Percentiles rank a stretch among this genome's conserved stretches.
These are phyloP conservation scores for Aquilaria yunnanensis DNA, from an alignment of 345 rosid genomes.

Conservation along the genomic window DNA sequence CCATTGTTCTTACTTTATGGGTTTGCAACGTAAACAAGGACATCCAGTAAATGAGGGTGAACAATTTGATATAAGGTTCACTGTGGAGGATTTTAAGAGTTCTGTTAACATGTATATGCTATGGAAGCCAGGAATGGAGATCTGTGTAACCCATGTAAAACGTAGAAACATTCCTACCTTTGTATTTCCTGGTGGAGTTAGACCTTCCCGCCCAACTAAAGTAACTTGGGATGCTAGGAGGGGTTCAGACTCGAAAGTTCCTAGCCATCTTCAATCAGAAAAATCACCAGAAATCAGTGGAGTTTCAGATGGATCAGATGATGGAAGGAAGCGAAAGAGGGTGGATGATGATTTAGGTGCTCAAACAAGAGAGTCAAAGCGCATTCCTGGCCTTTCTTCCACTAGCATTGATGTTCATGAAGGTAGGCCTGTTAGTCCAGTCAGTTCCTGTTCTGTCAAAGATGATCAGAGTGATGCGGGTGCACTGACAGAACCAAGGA, in stretches of 20 bases:
- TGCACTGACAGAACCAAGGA: slow-evolving; percentile 16
- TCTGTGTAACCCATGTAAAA: slow-evolving; percentile 63
- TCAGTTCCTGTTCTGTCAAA: slow-evolving; percentile 30
- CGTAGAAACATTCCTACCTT: slow-evolving; percentile 67
- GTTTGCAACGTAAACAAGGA: slow-evolving; percentile 93
- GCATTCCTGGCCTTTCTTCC: slow-evolving; percentile 25
- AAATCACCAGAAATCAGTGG: slow-evolving; percentile 46
- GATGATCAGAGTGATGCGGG: slow-evolving; percentile 19
- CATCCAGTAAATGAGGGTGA: slow-evolving; percentile 66
- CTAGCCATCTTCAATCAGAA: slow-evolving; percentile 32
- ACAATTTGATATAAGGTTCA: slow-evolving; percentile 82
- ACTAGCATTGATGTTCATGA: slow-evolving; percentile 32
- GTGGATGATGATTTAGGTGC: slow-evolving; percentile 37
- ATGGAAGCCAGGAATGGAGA: slow-evolving; percentile 86
- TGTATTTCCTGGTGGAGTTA: slow-evolving; percentile 83
- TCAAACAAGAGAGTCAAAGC: slow-evolving; percentile 26
- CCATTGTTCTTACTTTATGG: slow-evolving; percentile 83
- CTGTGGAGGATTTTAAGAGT: slow-evolving; percentile 82
- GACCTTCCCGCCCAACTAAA: slow-evolving; percentile 60
- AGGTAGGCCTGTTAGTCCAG: slow-evolving; percentile 37
- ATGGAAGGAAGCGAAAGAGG: slow-evolving; percentile 58
- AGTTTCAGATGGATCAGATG: slow-evolving; percentile 50
- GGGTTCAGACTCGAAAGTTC: slow-evolving; percentile 39
- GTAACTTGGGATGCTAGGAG: slow-evolving; percentile 68
- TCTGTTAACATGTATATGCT: slow-evolving; percentile 51